phyloP scores from a whole-genome alignment of 1,139 yeast genomes.

The Blastobotrys raffinosifermentans region DNA sequence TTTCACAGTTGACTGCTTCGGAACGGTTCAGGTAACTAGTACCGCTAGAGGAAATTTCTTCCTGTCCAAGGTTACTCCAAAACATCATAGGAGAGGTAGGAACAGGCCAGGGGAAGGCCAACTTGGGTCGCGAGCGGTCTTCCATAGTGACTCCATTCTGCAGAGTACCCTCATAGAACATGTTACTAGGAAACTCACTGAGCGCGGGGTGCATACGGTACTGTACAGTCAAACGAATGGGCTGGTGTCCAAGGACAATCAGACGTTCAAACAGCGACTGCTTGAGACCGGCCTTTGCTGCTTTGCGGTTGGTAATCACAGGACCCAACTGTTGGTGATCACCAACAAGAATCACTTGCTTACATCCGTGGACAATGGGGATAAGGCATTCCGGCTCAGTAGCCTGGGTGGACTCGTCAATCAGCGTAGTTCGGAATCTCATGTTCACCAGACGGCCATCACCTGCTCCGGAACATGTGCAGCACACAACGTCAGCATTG shows the following conservation, averaged over 20 bases:
- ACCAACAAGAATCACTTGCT: constrained; percentile 85
- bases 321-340: constrained; percentile 97
- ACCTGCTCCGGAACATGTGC: constrained; percentile 93
- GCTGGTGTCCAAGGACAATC: constrained; percentile 77
- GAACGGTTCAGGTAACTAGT: constrained; percentile 81
- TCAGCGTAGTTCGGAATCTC: constrained; percentile 68
- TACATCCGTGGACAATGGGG: constrained; percentile 84
- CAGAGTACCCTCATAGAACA: constrained; percentile 88
- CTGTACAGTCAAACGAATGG: constrained; percentile 83
- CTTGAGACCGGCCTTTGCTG: constrained; percentile 78
- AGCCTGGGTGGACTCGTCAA: constrained; percentile 93
- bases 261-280: constrained; percentile 85
- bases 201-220: constrained; percentile 92
- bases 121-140: constrained; percentile 51
- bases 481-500: constrained; percentile 75
- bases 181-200: constrained; percentile 83
- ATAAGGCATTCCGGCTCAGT: constrained; percentile 88
- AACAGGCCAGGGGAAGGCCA: constrained; percentile 87
- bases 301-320: constrained; percentile 70
- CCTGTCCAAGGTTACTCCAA: constrained; percentile 87
- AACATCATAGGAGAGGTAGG: constrained; percentile 84
- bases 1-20: constrained; percentile 88
- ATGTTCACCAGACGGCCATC: constrained; percentile 52
- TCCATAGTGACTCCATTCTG: constrained; percentile 86
- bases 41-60: constrained; percentile 79